A percentile compares a stretch with the other conserved stretches of the same genome.
Conservation (phyloP, 2,329 filamentous ascomycete genomes). For the Hymenoscyphus salicellus region DNA sequence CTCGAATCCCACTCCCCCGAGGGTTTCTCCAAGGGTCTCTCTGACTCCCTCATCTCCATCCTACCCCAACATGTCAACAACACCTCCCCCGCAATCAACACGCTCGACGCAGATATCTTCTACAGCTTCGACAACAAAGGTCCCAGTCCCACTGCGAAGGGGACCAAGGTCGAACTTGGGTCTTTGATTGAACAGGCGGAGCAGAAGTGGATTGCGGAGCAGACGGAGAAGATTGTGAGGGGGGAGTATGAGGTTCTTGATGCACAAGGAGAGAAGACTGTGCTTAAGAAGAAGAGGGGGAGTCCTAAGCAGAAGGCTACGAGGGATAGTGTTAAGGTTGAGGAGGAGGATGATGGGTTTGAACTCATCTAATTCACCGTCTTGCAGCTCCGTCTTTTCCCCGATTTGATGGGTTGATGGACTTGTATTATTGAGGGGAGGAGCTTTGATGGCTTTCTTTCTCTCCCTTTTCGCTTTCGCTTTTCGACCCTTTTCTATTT, state of each 20-base stretch:
- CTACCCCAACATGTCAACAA: constrained; percentile 32
- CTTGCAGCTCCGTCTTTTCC: not conserved
- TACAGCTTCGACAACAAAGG: constrained; percentile 35
- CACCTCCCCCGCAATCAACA: constrained; percentile 19
- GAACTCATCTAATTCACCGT: constrained; percentile 32
- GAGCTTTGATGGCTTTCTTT: constrained; percentile 16
- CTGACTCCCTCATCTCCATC: constrained; percentile 33
- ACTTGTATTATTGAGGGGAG: constrained; percentile 1
- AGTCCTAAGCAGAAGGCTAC: constrained; percentile 31
- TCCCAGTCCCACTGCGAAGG: constrained; percentile 25
- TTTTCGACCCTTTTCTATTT: too few species aligned
- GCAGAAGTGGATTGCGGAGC: constrained; percentile 32
- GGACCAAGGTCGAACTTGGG: constrained; percentile 29
- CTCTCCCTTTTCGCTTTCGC: not conserved
- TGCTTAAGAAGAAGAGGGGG: constrained; percentile 27
- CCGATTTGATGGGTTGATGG: not conserved
- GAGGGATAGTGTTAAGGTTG: constrained; percentile 17
- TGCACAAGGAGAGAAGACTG: constrained; percentile 31
- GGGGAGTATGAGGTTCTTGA: constrained; percentile 38
- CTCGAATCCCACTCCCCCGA: constrained; percentile 17
- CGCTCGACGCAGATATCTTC: constrained; percentile 25
- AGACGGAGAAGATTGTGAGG: constrained; percentile 35
- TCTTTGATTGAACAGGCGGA: constrained; percentile 35
- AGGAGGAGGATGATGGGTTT: constrained; percentile 35
- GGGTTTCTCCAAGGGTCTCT: constrained; percentile 25